Evolutionary conservation across 331 rosid species (phyloP), one percentile per base, ranked within the genome.

Genomic region (Spiraea crenata): DNA sequence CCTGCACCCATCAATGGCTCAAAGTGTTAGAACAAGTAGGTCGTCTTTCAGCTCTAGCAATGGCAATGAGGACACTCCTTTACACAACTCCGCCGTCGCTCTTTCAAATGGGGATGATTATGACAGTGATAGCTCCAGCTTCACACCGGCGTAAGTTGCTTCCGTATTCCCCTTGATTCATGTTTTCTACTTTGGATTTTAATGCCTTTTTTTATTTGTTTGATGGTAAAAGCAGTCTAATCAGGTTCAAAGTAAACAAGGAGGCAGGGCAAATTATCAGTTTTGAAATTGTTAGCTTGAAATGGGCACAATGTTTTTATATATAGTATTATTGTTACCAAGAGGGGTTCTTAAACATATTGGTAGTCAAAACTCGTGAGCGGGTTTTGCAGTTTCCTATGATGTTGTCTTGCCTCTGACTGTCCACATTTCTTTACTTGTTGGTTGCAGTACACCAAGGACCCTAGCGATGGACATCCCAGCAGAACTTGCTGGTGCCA

Each of bases 401-500:
- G 48, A 15, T 9, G 15, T 61, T 48, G 40, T 39, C 5, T 15
- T 9, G 4, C 50, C 19, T 13, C 69, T 74, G 54, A 80, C 57
- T 2, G 15, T 48, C 47, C 19, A n/a, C 69, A 0, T 48, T 73
- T 5, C 31, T 44, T 45, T 61, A 61, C 9, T 49, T 79, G 69
- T 75, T 57, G 77, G 48, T 74, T 67, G 75, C 84, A 90, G 98
- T 65, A 95, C 99, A 1, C 93, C 97, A 48, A 72, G 86, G 25
- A 71, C 96, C 63, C 72, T 82, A 13, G 84, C 97, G 55, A 83
- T 84, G 92, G 79, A 87, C 44, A 75, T 95, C 79, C 96, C 99
- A 7, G 86, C 88, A 25, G 98, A 95, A 76, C 92, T 95, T 7
- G 91, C 93, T 17, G 93, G 93, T 73, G 99, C 92, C 67, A 80